Evolutionary conservation across 2,329 filamentous ascomycete genomes (phyloP).

Genomic region (Blastomyces parvus): DNA sequence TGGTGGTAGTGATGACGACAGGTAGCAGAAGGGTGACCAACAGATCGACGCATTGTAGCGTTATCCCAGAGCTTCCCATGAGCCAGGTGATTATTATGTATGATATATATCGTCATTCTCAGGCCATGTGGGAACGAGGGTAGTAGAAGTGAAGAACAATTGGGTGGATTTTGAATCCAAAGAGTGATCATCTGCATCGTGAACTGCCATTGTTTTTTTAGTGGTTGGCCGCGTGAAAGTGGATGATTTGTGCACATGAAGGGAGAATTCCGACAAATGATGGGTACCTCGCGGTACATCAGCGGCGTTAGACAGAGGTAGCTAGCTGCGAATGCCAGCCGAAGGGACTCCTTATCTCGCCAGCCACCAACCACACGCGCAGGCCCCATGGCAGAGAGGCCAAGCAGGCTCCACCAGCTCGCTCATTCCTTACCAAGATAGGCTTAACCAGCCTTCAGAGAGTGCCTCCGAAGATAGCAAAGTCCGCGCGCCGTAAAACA

Average conservation of each 20-base stretch:
- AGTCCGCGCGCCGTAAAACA: background rate
- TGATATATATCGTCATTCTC: background rate
- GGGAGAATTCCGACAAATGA: background rate
- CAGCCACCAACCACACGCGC: background rate
- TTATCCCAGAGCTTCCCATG: background rate
- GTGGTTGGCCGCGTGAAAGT: background rate
- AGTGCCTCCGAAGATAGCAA: background rate
- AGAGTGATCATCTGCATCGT: background rate
- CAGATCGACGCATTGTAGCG: background rate
- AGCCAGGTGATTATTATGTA: background rate
- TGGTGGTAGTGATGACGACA: background rate
- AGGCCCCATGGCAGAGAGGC: background rate
- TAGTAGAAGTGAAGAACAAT: background rate
- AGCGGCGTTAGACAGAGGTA: background rate
- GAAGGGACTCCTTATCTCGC: background rate
- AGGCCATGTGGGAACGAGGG: background rate
- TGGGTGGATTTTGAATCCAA: background rate
- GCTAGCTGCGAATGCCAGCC: background rate
- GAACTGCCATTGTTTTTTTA: background rate
- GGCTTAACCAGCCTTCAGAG: background rate
- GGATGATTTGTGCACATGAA: background rate
- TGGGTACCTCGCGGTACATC: slow-evolving; percentile 2
- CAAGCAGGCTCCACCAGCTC: background rate
- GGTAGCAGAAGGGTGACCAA: background rate
- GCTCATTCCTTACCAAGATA: background rate